Conservation (phyloP, 352 stramenopile species). For the Thraustochytrium striatum region DNA sequence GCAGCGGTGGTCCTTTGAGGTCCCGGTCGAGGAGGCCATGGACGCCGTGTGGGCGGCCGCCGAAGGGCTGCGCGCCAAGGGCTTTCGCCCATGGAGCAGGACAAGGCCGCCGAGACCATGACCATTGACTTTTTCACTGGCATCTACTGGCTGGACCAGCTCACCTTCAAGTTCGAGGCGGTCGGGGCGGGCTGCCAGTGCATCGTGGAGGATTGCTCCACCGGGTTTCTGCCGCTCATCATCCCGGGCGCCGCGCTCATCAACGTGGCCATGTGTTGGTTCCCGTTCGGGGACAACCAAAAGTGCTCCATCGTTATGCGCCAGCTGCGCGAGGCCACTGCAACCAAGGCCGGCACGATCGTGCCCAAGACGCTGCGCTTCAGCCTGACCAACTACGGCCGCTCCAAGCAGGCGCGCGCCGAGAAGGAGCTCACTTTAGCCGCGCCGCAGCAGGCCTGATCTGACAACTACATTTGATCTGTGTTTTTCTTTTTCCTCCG, state of each 20-base stretch:
- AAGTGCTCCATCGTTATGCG: constrained; percentile 28
- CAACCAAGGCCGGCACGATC: no score
- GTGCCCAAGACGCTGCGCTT: not conserved
- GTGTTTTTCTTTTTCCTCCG: no score
- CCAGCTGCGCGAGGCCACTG: no score
- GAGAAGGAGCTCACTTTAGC: not conserved
- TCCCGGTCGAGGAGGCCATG: not conserved
- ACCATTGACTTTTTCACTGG: constrained; percentile 6
- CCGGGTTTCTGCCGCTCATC: constrained; percentile 34
- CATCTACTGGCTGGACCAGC: constrained; percentile 31
- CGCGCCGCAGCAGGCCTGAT: no score
- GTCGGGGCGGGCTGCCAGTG: not conserved
- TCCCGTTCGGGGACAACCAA: constrained; percentile 43
- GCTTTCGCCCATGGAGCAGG: not conserved
- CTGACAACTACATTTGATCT: no score
- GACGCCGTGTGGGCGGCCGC: constrained; percentile 2
- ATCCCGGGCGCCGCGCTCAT: constrained; percentile 42
- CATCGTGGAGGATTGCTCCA: not conserved
- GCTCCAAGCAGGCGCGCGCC: not conserved
- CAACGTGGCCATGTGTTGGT: constrained; percentile 43
- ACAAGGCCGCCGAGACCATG: not conserved
- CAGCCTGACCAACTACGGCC: not conserved
- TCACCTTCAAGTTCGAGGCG: not conserved
- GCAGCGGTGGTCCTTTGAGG: not conserved
- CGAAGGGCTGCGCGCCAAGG: not conserved